phyloP scores from a whole-genome alignment of 169 alveolate genomes.

The Theileria parva region DNA sequence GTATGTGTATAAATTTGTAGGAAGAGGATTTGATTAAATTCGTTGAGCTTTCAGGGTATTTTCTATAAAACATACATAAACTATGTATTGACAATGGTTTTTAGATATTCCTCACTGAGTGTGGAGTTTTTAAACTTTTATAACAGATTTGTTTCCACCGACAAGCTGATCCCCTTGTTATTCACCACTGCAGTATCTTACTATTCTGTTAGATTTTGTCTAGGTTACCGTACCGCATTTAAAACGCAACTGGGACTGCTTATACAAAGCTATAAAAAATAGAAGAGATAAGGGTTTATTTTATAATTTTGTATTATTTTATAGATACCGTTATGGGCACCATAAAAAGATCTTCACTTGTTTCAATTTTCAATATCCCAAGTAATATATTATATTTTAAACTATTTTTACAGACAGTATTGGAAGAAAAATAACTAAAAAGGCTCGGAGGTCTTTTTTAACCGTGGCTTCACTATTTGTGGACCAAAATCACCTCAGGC shows the following conservation, averaged over 20 bases:
- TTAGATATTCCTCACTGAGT: slow-evolving; percentile 15
- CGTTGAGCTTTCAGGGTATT: slow-evolving; percentile 27
- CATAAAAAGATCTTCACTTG: neutral
- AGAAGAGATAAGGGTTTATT: neutral
- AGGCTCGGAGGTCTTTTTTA: neutral
- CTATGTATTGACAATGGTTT: neutral
- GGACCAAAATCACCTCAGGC: neutral
- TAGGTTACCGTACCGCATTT: slow-evolving; percentile 7
- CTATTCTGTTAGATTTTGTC: neutral
- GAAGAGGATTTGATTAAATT: slow-evolving; percentile 24
- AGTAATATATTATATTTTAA: neutral
- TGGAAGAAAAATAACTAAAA: neutral
- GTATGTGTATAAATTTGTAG: neutral
- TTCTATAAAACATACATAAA: neutral
- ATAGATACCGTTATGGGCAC: neutral
- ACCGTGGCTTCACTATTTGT: neutral
- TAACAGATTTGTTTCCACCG: slow-evolving; percentile 1
- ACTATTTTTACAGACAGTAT: neutral
- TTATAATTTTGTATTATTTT: neutral
- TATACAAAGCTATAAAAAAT: neutral
- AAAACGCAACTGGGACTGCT: slow-evolving; percentile 1
- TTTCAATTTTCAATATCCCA: neutral
- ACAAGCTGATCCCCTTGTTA: neutral
- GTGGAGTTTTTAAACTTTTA: slow-evolving; percentile 4
- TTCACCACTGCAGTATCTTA: slow-evolving; percentile 1